Base-by-base conservation (phyloP, 2,329 filamentous ascomycete species). In the Graphilbum sp. region DNA sequence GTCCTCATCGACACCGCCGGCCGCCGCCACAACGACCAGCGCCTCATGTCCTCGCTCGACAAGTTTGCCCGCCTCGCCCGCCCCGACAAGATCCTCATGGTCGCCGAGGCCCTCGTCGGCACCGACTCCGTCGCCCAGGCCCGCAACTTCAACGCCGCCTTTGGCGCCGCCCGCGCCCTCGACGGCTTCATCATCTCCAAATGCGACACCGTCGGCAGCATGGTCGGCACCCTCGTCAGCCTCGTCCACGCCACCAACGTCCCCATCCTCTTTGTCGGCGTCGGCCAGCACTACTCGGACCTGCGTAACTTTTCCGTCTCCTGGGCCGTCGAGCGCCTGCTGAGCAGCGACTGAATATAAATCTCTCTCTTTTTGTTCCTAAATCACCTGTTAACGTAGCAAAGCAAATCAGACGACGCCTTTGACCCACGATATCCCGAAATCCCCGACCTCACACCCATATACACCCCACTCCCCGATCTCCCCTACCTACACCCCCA, bases 171-270 rank as follows among this genome's bases (percentile, higher is more conserved):
- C 13, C 68, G 88, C 41, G 72, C 73, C 21, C 68, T 98, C 29
- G 92, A 98, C 59, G 90, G 90, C 6, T 98, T 98, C 59, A 94
- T 98, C 54, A 95, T 98, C 50, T 88, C 80, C 43, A 98, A 98
- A 60, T 96, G 90, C 56, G 90, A 98, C 61, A 98, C 90, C 0
- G 92, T 98, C 29, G 92, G 90, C n/a, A 88, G 95, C 61, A 96
- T 96, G 87, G 86, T 95, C 32, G 86, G 72, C 48, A 95, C 88
- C 3, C 65, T 98, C 45, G 90, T 98, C 45, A 94, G 84, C 55
- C 88, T 98, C 66, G 88, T 98, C 30, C 88, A 96, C 61, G 88
- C 90, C 3, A 98, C 92, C 4, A 85, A 88, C 21, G 92, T 98
- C 34, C 92, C 92, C 0, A 86, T 98, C 17, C 69, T 96, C 11